These are phyloP conservation scores for Hippophae tibetana DNA, from an alignment of 306 rosid genomes.

Conservation along the genomic window DNA sequence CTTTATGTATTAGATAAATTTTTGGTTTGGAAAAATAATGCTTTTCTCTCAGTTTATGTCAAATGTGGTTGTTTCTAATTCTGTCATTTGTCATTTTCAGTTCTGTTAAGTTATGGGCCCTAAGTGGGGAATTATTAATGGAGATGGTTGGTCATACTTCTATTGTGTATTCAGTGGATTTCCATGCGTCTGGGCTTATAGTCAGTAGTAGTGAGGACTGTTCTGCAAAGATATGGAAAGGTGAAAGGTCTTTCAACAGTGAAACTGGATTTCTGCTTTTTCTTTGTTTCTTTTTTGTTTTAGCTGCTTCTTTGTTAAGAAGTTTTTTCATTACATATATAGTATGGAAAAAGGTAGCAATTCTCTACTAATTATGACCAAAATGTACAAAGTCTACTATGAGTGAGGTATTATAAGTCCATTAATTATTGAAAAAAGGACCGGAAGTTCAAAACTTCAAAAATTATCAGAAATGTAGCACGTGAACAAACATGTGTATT, in stretches of 20 bases:
- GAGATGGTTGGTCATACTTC: conserved; percentile 97
- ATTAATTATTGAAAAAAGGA: no score
- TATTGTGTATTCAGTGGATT: conserved; percentile 87
- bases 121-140: conserved; percentile 66
- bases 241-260: conserved; percentile 22
- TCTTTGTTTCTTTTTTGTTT: conserved; percentile 13
- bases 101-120: conserved; percentile 78
- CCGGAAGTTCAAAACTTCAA: no score
- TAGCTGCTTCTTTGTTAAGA: neutral
- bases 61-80: conserved; percentile 3
- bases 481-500: no score
- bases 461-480: no score
- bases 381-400: no score
- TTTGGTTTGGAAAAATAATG: neutral
- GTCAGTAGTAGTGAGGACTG: conserved; percentile 87
- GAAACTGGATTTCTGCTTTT: neutral
- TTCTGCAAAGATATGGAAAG: conserved; percentile 94
- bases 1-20: neutral
- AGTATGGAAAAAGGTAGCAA: no score
- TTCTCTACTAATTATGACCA: no score
- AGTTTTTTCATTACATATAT: no score
- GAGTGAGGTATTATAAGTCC: no score
- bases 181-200: conserved; percentile 75
- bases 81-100: conserved; percentile 40
- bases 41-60: neutral